A percentile compares a stretch with the other conserved stretches of the same genome.
Evolutionary conservation across 176 grass and related monocot genomes (phyloP).

Genomic region (Avena eriantha): DNA sequence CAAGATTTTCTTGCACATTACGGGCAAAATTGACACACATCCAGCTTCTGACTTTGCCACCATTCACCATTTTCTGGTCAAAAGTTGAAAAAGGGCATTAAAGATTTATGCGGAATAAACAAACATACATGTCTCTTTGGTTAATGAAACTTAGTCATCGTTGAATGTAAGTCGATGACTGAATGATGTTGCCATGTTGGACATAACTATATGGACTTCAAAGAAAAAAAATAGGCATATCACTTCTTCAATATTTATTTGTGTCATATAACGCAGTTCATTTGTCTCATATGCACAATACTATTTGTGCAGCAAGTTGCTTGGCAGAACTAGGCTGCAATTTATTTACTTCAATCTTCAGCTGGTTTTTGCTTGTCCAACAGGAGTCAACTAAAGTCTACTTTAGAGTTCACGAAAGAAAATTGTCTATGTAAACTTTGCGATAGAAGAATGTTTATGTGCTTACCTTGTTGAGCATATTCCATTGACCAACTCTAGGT

Average conservation of each 20-base stretch:
- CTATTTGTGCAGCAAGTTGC: background rate
- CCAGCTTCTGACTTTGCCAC: constrained; percentile 79
- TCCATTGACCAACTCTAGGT: constrained; percentile 93
- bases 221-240: background rate
- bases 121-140: background rate
- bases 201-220: background rate
- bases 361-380: background rate
- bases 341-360: background rate
- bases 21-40: constrained; percentile 81
- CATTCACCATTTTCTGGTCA: constrained; percentile 88
- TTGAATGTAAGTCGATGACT: background rate
- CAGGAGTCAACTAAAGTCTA: background rate
- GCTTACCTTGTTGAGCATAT: constrained; percentile 99
- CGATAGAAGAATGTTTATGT: constrained; percentile 3
- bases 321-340: background rate
- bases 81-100: constrained; percentile 8
- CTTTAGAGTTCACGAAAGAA: background rate
- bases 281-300: background rate
- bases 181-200: background rate
- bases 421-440: background rate
- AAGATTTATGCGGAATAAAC: background rate
- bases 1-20: constrained; percentile 69
- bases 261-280: background rate
- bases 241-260: background rate
- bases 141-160: constrained; percentile 16